phyloP scores from a whole-genome alignment of 2,329 filamentous ascomycete genomes.

The Lachnellula arida region DNA sequence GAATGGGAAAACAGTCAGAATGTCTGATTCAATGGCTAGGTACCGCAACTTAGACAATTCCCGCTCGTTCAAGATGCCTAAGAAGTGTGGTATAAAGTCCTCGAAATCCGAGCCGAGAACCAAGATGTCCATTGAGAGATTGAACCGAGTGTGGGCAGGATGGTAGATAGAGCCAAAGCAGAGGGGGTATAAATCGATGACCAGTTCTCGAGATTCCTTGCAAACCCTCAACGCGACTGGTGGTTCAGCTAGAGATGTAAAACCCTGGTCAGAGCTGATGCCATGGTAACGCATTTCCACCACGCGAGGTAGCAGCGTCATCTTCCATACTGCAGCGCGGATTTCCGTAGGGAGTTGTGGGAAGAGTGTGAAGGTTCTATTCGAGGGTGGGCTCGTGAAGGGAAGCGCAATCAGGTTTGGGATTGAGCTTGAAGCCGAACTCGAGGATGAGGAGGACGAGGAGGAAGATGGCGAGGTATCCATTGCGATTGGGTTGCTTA shows the following conservation, averaged over 20 bases:
- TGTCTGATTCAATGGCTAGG: slow-evolving; percentile 11
- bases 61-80: slow-evolving; percentile 9
- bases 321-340: slow-evolving; percentile 16
- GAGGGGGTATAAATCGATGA: slow-evolving; percentile 13
- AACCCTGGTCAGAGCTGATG: slow-evolving; percentile 8
- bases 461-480: neutral
- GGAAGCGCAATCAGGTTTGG: neutral
- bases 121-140: slow-evolving; percentile 17
- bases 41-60: slow-evolving; percentile 11
- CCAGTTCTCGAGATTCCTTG: slow-evolving; percentile 15
- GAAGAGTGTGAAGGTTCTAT: slow-evolving; percentile 15
- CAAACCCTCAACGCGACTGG: slow-evolving; percentile 13
- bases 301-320: slow-evolving; percentile 10
- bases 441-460: neutral
- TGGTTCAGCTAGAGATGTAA: neutral
- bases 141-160: slow-evolving; percentile 15
- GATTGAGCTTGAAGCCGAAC: neutral
- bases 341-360: slow-evolving; percentile 18
- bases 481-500: neutral
- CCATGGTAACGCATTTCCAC: slow-evolving; percentile 5
- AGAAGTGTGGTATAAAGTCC: slow-evolving; percentile 15
- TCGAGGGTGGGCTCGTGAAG: neutral
- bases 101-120: slow-evolving; percentile 9
- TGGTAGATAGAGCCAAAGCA: slow-evolving; percentile 17
- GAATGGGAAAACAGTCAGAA: neutral